These are phyloP conservation scores for Talaromyces wortmannii DNA, from an alignment of 495 filamentous ascomycete species.

Conservation along the genomic window DNA sequence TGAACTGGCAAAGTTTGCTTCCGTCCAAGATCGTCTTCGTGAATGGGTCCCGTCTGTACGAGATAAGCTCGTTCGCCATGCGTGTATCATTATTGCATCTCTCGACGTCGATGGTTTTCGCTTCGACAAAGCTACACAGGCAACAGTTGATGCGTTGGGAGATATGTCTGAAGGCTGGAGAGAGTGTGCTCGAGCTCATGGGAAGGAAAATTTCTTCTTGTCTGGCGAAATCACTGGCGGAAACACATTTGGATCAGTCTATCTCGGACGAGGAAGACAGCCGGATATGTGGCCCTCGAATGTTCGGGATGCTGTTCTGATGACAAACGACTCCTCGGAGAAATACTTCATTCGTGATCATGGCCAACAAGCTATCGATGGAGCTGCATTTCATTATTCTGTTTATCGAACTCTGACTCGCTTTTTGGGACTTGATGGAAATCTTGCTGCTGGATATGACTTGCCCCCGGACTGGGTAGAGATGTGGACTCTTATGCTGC, in stretches of 20 bases:
- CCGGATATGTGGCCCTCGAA: conserved; percentile 42
- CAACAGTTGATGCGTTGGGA: conserved; percentile 57
- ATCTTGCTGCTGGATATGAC: conserved; percentile 54
- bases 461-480: conserved; percentile 54
- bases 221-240: conserved; percentile 60
- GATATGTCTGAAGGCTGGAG: conserved; percentile 47
- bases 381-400: conserved; percentile 64
- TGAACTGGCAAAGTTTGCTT: conserved; percentile 67
- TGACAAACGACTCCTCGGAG: conserved; percentile 35
- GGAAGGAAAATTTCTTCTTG: conserved; percentile 59
- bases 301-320: conserved; percentile 36
- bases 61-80: conserved; percentile 53
- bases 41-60: conserved; percentile 61
- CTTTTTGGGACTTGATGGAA: conserved; percentile 60
- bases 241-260: conserved; percentile 57
- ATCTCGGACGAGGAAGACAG: conserved; percentile 58
- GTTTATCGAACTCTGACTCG: conserved; percentile 62
- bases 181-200: conserved; percentile 46
- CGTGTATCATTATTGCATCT: conserved; percentile 56
- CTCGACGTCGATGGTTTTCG: conserved; percentile 67
- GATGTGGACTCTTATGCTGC: conserved; percentile 53
- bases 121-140: conserved; percentile 62
- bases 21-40: conserved; percentile 67
- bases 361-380: conserved; percentile 55
- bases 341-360: conserved; percentile 50